Base-by-base conservation (phyloP, 371 early-diverging fungal species). In the Haplosporangium sp. region DNA sequence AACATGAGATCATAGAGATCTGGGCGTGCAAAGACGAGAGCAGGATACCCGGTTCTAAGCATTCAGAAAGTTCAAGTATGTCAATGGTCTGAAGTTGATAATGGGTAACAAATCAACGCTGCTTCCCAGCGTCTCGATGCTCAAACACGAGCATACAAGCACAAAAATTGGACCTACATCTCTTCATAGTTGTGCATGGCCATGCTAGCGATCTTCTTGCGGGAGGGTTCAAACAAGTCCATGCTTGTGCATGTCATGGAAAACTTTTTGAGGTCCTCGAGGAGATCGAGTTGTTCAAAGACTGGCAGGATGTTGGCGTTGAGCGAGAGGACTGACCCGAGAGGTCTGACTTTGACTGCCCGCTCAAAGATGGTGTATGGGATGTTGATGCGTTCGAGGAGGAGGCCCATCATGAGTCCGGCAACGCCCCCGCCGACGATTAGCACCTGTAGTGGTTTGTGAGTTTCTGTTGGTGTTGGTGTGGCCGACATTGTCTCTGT, bases 401-500 rank as follows among this genome's bases (percentile, higher is more conserved):
- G 55, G n/a, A 41, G 20, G 1, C 45, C 67, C 51, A 61, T 60
- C 67, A 67, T 23, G 29, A 67, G 23, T 14, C 67, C 67, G 4
- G 55, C 61, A 4, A 67, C 40, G 12, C 67, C 67, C 9, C 61
- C 67, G 8, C 67, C 67, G 43, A 59, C 67, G 38, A 67, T 67
- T n/a, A 67, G n/a, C 5, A 67, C 55, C 10, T 45, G 45, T n/a
- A n/a, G n/a, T n/a, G n/a, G n/a, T n/a, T n/a, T n/a, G n/a, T n/a
- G n/a, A n/a, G n/a, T n/a, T n/a, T n/a, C n/a, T n/a, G n/a, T n/a
- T n/a, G n/a, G n/a, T n/a, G n/a, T n/a, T n/a, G n/a, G n/a, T n/a
- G n/a, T n/a, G n/a, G n/a, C n/a, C n/a, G n/a, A n/a, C n/a, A n/a
- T n/a, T n/a, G n/a, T n/a, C n/a, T n/a, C n/a, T n/a, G n/a, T n/a